Conservation (phyloP, 2,329 filamentous ascomycete genomes). For the Neocucurbitaria cava region DNA sequence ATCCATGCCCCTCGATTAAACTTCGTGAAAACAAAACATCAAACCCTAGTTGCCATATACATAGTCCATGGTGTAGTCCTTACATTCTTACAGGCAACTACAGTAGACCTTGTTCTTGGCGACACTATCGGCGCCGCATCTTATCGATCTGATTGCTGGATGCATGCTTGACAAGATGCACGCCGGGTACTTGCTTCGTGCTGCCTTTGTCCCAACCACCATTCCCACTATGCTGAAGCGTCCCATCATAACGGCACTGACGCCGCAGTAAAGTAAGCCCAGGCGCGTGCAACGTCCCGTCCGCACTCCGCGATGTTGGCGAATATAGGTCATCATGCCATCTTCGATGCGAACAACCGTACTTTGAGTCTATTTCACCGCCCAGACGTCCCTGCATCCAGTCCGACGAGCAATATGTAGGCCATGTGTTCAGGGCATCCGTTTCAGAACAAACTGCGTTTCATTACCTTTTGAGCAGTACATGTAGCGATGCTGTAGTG, state of each 20-base stretch:
- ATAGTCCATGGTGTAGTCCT: background rate
- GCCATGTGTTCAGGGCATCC: background rate
- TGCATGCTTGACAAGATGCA: background rate
- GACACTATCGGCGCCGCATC: background rate
- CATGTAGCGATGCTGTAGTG: background rate
- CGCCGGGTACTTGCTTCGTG: background rate
- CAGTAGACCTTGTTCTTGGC: background rate
- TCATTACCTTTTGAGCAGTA: too few species aligned
- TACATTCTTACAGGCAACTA: background rate
- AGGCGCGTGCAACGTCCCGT: background rate
- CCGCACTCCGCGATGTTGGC: background rate
- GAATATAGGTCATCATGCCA: background rate
- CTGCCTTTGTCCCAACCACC: background rate
- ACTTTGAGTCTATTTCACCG: background rate
- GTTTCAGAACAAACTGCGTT: background rate
- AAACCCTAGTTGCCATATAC: background rate
- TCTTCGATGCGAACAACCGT: background rate
- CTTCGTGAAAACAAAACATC: too few species aligned
- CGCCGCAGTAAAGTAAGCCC: background rate
- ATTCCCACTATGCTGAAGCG: background rate
- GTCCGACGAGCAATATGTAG: background rate
- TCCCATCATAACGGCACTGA: background rate
- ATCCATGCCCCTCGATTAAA: too few species aligned
- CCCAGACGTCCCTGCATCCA: background rate
- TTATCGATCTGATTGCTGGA: background rate